phyloP scores from a whole-genome alignment of 257 asterid species.

The Thymus quinquecostatus region DNA sequence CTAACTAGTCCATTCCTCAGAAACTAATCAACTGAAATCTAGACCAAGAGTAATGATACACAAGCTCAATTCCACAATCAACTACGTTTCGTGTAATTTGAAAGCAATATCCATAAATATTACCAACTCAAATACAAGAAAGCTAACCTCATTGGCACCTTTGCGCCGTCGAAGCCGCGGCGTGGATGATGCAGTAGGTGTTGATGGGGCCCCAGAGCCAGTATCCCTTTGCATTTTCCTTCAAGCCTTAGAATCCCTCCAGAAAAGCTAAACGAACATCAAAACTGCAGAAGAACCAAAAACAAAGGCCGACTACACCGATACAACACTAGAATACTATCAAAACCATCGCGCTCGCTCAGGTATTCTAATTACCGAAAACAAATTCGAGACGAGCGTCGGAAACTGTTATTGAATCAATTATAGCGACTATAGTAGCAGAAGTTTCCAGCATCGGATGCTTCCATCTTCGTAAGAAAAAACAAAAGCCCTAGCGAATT shows the following conservation, averaged over 20 bases:
- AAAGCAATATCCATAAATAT: background rate
- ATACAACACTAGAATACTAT: background rate
- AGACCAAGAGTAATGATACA: background rate
- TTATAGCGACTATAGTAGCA: slow-evolving; percentile 11
- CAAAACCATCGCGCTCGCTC: background rate
- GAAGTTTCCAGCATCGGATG: slow-evolving; percentile 6
- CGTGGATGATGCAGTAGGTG: slow-evolving; percentile 46
- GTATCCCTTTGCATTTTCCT: slow-evolving; percentile 70
- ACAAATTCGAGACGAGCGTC: background rate
- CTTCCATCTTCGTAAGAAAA: slow-evolving; percentile 15
- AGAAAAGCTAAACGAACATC: slow-evolving; percentile 8
- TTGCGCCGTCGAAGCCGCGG: slow-evolving; percentile 73
- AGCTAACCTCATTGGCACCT: slow-evolving; percentile 79
- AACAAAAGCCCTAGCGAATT: slow-evolving; percentile 6
- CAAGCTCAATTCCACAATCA: slow-evolving; percentile 3
- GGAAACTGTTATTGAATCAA: slow-evolving; percentile 6
- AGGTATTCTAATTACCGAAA: background rate
- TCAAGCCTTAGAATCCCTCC: slow-evolving; percentile 15
- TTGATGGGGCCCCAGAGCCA: slow-evolving; percentile 52
- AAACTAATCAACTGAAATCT: too few relatives aligned
- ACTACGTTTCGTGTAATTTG: slow-evolving; percentile 4
- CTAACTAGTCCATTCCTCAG: too few relatives aligned
- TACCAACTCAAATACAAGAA: slow-evolving; percentile 10
- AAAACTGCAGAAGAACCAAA: slow-evolving; percentile 18
- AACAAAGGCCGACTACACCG: background rate